These are phyloP conservation scores for Wolfiporia cocos DNA, from an alignment of 1,284 basidiomycete genomes.

Conservation along the genomic window DNA sequence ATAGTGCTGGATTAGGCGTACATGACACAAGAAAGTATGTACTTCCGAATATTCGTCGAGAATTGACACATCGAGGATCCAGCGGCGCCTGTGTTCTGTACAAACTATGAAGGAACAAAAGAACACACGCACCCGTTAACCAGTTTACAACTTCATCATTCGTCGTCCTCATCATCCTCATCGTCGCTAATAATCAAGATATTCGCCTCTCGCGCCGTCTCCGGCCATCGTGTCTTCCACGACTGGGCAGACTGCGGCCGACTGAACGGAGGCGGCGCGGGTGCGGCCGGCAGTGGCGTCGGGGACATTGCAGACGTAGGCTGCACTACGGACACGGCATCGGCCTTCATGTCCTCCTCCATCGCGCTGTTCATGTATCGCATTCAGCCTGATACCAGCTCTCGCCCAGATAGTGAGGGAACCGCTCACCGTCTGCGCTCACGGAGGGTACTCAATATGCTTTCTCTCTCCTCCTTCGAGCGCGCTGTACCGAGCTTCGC, in stretches of 20 bases:
- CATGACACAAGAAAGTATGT: constrained; percentile 3
- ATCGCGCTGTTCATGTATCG: constrained; percentile 17
- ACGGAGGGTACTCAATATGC: constrained; percentile 49
- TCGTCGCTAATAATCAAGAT: constrained; percentile 49
- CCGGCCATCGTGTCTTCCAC: constrained; percentile 34
- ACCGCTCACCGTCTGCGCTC: constrained; percentile 30
- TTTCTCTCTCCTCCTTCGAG: constrained; percentile 59
- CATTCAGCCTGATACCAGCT: constrained; percentile 9
- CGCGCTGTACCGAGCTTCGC: constrained; percentile 44
- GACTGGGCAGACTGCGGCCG: constrained; percentile 1
- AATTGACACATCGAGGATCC: too few species aligned
- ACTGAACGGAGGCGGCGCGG: constrained; percentile 4
- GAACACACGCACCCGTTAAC: constrained; percentile 2
- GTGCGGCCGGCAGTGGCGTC: constrained; percentile 3
- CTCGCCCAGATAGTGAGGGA: constrained; percentile 1
- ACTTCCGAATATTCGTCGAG: too few species aligned
- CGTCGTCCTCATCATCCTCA: constrained; percentile 30
- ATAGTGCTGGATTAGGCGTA: constrained; percentile 4
- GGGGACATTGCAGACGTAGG: constrained; percentile 7
- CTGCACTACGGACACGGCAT: too few species aligned
- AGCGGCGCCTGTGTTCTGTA: neutral
- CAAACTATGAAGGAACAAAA: neutral
- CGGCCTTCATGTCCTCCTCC: constrained; percentile 17
- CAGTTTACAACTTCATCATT: neutral
- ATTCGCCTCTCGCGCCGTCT: constrained; percentile 30